These are phyloP conservation scores for Pichia sp. DNA, from an alignment of 1,139 yeast genomes.

Conservation along the genomic window DNA sequence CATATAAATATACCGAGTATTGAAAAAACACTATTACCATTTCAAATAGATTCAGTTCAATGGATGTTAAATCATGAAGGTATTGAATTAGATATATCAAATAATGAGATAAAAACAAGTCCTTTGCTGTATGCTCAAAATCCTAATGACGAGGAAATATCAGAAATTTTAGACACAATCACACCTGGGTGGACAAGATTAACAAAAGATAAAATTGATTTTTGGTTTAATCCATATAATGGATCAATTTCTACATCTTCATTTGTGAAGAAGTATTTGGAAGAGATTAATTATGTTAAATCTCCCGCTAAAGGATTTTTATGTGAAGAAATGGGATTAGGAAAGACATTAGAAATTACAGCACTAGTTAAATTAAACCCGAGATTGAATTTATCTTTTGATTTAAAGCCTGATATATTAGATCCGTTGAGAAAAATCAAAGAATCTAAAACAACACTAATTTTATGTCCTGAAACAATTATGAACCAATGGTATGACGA, in stretches of 20 bases:
- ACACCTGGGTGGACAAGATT: slow-evolving; percentile 50
- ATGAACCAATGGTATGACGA: slow-evolving; percentile 81
- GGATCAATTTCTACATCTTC: slow-evolving; percentile 39
- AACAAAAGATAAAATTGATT: slow-evolving; percentile 12
- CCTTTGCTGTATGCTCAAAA: neutral
- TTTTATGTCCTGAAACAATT: slow-evolving; percentile 81
- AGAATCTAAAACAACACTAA: slow-evolving; percentile 63
- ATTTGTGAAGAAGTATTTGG: slow-evolving; percentile 29
- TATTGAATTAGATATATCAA: slow-evolving; percentile 31
- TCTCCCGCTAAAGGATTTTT: slow-evolving; percentile 58
- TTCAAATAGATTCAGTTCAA: slow-evolving; percentile 55
- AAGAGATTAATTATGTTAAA: slow-evolving; percentile 6
- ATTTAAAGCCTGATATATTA: slow-evolving; percentile 34
- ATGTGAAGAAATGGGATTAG: slow-evolving; percentile 96
- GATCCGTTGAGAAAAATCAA: slow-evolving; percentile 40
- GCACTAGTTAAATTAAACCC: slow-evolving; percentile 58
- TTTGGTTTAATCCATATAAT: slow-evolving; percentile 46
- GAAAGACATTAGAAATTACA: slow-evolving; percentile 83
- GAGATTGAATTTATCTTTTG: slow-evolving; percentile 24
- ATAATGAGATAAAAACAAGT: neutral
- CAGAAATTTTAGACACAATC: slow-evolving; percentile 32
- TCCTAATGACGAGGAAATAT: slow-evolving; percentile 5
- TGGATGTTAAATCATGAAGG: slow-evolving; percentile 65
- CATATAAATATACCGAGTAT: slow-evolving; percentile 17
- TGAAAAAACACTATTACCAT: slow-evolving; percentile 29